Evolutionary conservation across 805 yeast species (phyloP).

Genomic region (Hanseniaspora valbyensis): DNA sequence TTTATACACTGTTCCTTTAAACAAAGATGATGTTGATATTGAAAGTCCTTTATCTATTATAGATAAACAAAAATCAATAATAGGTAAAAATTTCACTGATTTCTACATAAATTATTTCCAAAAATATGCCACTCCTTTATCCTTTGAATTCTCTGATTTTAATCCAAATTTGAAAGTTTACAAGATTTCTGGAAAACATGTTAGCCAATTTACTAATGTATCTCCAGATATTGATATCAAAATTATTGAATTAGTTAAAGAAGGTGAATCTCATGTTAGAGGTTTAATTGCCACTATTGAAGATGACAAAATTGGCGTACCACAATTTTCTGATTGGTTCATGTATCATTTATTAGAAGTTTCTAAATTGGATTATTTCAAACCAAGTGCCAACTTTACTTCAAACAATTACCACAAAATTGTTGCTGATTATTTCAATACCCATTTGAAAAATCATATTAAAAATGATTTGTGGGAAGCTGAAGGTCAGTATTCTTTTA

Average conservation of each 20-base stretch:
- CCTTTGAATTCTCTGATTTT: not conserved
- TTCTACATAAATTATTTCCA: slow-evolving; percentile 16
- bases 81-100: slow-evolving; percentile 26
- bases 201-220: slow-evolving; percentile 18
- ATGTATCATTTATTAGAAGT: slow-evolving; percentile 30
- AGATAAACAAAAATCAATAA: slow-evolving; percentile 28
- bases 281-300: slow-evolving; percentile 32
- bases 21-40: slow-evolving; percentile 16
- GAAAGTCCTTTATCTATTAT: slow-evolving; percentile 21
- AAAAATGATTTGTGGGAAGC: slow-evolving; percentile 40
- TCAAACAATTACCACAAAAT: slow-evolving; percentile 23
- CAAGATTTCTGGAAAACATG: not conserved
- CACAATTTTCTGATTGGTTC: slow-evolving; percentile 31
- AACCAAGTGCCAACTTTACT: slow-evolving; percentile 12
- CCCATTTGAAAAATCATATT: slow-evolving; percentile 38
- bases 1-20: slow-evolving; percentile 26
- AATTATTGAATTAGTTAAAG: slow-evolving; percentile 28
- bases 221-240: slow-evolving; percentile 22
- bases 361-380: slow-evolving; percentile 26
- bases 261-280: slow-evolving; percentile 29
- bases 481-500: slow-evolving; percentile 37
- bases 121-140: not conserved
- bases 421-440: slow-evolving; percentile 37
- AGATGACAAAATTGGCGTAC: slow-evolving; percentile 19
- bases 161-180: slow-evolving; percentile 11